Base-by-base conservation (phyloP, 768 basidiomycete genomes). In the Galerina sulciceps region DNA sequence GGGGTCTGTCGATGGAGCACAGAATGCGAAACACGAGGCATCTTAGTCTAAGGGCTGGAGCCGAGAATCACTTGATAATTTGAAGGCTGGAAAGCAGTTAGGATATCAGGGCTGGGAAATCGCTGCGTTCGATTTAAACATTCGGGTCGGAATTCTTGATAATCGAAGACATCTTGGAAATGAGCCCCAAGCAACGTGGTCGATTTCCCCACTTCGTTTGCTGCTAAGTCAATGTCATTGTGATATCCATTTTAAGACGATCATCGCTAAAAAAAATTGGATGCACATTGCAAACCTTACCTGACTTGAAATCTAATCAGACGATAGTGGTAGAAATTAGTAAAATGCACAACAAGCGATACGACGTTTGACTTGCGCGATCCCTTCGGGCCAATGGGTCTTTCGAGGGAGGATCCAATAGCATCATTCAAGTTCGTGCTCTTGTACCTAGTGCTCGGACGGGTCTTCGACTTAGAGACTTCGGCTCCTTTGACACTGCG, bases 401-500 rank as follows among this genome's bases (percentile, higher is more conserved):
- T 26, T 31, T 31, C 26, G 26, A 31, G 26, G 26, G 26, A 31
- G 26, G 26, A 31, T 31, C 26, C 26, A 31, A 31, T 8, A 31
- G 8, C 26, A 31, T 13, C n/a, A 14, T 23, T 15, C 10, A 15
- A n/a, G 26, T 37, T 20, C 38, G 14, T 42, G 37, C 48, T 50
- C 55, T 47, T 57, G 47, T 35, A 18, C 17, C 22, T 59, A 26
- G 15, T 47, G 17, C 44, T 42, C n/a, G 35, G 38, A 6, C 9
- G 17, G 35, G 8, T 23, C 26, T 18, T 18, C 31, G 22, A 18
- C 20, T 46, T 26, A 17, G n/a, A 35, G 8, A 38, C 18, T 54
- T 59, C 52, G 57, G 43, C 17, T 41, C 52, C 44, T 34, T 38
- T 47, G 10, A 71, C 73, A 41, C 59, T 62, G 4, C 75, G 75